Evolutionary conservation across 108 stramenopile species (phyloP), one percentile per base, ranked within the genome.

Genomic region (Skeletonema marinoi): DNA sequence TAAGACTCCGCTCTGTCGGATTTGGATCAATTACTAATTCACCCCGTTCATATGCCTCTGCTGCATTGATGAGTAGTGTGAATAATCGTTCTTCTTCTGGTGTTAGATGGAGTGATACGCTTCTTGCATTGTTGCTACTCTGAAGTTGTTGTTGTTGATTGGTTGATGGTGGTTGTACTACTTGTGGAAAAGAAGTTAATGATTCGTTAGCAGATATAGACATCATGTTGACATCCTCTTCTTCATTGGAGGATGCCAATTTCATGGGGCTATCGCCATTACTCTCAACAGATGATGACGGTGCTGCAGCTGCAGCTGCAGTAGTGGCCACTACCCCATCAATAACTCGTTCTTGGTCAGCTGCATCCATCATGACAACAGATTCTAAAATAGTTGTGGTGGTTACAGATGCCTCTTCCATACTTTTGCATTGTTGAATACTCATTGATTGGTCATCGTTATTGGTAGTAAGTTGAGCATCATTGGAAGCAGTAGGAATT

Each of bases 41-140:
- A 16, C 85, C 83, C 13, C 21, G 19, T 63, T 84, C 88, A 69
- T 78, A 73, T 25, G 83, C 73, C 13, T 82, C 76, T 19, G 84
- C 81, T 32, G 88, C 79, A 29, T 81, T 32, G 12, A 74, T 46
- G 4, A 88, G 65, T 1, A 80, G 64, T 17, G 66, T n/a, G 42
- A 88, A 88, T n/a, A 88, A 67, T 16, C 64, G 59, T 33, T 70
- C 68, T 78, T 88, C 88, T 71, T 86, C 81, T 36, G 75, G 59
- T 51, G 86, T 83, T 59, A 86, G 68, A n/a, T 66, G 71, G 36
- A 85, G 66, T 13, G 30, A 70, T 11, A 75, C 67, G 16, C 16
- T 44, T 12, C 2, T 44, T 44, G 42, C 3, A 3, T 21, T 14
- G 59, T 44, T 64, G 78, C 0, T 35, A 41, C n/a, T 29, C 16